Evolutionary conservation across 2,329 filamentous ascomycete genomes (phyloP).

Genomic region (Beauveria sp.): DNA sequence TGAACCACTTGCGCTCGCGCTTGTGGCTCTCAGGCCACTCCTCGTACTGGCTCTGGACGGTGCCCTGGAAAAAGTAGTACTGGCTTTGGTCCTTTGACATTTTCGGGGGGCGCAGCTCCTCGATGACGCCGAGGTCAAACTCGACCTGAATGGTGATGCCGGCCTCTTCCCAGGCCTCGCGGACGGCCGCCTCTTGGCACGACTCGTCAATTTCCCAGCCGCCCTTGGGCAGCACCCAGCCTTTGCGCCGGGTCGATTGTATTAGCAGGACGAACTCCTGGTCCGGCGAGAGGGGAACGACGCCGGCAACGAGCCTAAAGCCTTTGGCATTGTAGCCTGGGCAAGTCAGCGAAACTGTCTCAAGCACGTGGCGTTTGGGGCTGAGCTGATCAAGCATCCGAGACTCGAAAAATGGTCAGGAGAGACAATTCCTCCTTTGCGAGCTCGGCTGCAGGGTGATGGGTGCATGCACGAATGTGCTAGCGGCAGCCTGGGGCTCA

Average conservation of each 20-base stretch:
- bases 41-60: constrained; percentile 75
- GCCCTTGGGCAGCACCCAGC: constrained; percentile 96
- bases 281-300: constrained; percentile 82
- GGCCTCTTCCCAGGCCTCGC: constrained; percentile 97
- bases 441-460: background rate
- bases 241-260: constrained; percentile 81
- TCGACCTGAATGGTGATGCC: constrained; percentile 81
- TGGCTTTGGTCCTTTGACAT: constrained; percentile 53
- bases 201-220: constrained; percentile 95
- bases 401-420: constrained; percentile 6
- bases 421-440: background rate
- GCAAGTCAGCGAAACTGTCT: background rate
- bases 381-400: background rate
- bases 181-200: constrained; percentile 72
- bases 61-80: constrained; percentile 81
- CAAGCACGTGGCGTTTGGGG: constrained; percentile 12
- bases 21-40: constrained; percentile 95
- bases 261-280: constrained; percentile 87
- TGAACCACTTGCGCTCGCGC: constrained; percentile 83
- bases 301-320: constrained; percentile 89
- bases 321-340: constrained; percentile 86
- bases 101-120: constrained; percentile 76
- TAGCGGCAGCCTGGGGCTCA: background rate
- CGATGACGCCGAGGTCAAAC: constrained; percentile 78
- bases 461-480: constrained; percentile 7